Evolutionary conservation across 192 early-diverging fungal species (phyloP).

Genomic region (Ramicandelaber brevisporus): DNA sequence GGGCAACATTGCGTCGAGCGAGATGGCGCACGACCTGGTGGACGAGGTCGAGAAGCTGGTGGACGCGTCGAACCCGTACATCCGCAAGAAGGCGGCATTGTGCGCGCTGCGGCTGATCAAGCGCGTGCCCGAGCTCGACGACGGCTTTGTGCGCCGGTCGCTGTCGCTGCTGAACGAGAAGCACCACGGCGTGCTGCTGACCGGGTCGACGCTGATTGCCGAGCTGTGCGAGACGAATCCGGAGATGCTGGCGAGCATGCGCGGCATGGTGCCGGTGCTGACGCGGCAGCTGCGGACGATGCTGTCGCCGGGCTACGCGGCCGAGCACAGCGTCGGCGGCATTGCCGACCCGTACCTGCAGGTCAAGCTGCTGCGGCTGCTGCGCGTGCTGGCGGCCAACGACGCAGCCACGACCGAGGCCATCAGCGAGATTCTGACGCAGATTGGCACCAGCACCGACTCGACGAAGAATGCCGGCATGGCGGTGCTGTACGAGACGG

Average conservation of each 20-base stretch:
- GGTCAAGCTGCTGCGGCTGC: conserved; percentile 70
- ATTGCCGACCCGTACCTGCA: conserved; percentile 97
- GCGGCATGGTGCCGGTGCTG: conserved; percentile 58
- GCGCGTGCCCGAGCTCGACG: conserved; percentile 76
- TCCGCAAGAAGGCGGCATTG: conserved; percentile 95
- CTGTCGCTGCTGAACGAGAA: conserved; percentile 64
- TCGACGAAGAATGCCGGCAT: conserved; percentile 90
- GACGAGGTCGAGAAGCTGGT: conserved; percentile 83
- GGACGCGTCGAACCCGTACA: conserved; percentile 72
- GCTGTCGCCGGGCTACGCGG: conserved; percentile 57
- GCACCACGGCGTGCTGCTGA: conserved; percentile 86
- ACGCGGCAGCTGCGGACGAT: conserved; percentile 75
- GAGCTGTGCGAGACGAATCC: conserved; percentile 63
- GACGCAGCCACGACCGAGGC: conserved; percentile 61
- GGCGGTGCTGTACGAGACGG: conserved; percentile 92
- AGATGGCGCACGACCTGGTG: conserved; percentile 84
- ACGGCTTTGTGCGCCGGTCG: conserved; percentile 51
- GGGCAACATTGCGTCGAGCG: conserved; percentile 91
- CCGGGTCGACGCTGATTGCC: conserved; percentile 63
- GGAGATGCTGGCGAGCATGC: conserved; percentile 39
- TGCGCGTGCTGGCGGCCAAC: conserved; percentile 58
- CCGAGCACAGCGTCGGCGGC: conserved; percentile 90
- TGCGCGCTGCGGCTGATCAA: conserved; percentile 76
- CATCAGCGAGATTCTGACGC: conserved; percentile 93
- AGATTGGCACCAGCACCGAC: conserved; percentile 91